phyloP scores from a whole-genome alignment of 305 asterid species.

The Rubia tinctorum region DNA sequence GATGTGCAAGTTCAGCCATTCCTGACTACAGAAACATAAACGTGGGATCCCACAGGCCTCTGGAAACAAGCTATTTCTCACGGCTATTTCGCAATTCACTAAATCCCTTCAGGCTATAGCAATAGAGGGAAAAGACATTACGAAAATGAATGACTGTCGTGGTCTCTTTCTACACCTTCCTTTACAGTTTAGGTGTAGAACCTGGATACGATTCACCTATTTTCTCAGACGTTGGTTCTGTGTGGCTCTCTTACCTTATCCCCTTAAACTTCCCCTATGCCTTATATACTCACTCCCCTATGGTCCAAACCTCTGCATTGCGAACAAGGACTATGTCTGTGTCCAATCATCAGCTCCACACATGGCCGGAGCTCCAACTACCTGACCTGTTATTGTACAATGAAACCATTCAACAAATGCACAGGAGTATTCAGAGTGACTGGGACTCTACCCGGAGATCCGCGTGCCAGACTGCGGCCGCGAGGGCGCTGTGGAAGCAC shows the following conservation, averaged over 20 bases:
- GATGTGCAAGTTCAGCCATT: background rate
- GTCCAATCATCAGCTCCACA: conserved; percentile 45
- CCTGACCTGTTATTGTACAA: conserved; percentile 52
- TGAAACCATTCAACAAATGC: conserved; percentile 47
- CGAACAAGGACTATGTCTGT: conserved; percentile 17
- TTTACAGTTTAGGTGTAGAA: conserved; percentile 36
- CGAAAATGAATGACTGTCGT: conserved; percentile 45
- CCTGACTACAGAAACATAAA: background rate
- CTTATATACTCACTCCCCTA: conserved; percentile 28
- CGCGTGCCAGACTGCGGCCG: conserved; percentile 94
- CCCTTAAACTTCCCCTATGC: conserved; percentile 29
- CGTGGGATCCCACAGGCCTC: conserved; percentile 18
- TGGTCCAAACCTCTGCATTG: conserved; percentile 21
- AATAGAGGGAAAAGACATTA: conserved; percentile 27
- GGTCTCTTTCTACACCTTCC: conserved; percentile 73
- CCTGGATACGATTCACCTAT: conserved; percentile 34
- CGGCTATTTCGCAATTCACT: conserved; percentile 15
- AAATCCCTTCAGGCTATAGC: conserved; percentile 22
- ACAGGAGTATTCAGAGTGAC: conserved; percentile 55
- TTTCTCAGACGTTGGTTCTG: conserved; percentile 58
- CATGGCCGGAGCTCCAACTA: conserved; percentile 58
- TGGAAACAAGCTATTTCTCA: conserved; percentile 20
- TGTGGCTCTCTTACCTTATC: conserved; percentile 97
- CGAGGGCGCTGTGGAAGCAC: conserved; percentile 81
- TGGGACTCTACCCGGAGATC: conserved; percentile 76